These are phyloP conservation scores for Penicillium decumbens DNA, from an alignment of 2,329 filamentous ascomycete genomes.

Conservation along the genomic window DNA sequence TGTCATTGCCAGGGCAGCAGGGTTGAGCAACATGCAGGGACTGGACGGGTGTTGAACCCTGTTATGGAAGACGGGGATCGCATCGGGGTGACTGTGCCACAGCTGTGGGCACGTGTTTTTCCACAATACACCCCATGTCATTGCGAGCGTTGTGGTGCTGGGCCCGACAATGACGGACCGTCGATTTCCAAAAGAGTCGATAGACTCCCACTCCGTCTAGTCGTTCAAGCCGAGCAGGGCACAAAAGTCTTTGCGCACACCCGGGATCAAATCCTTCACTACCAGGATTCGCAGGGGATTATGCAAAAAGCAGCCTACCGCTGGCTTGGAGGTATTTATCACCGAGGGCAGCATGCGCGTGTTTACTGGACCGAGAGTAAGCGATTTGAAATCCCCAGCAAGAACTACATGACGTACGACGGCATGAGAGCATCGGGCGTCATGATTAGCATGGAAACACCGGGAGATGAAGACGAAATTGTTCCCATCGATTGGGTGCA, in stretches of 20 bases:
- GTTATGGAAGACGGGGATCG: not conserved
- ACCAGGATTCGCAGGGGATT: conserved; percentile 16
- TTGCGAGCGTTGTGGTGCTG: not conserved
- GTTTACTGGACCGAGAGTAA: conserved; percentile 33
- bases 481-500: conserved; percentile 27
- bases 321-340: conserved; percentile 40
- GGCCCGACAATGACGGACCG: not conserved
- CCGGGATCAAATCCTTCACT: conserved; percentile 23
- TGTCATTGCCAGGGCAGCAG: not conserved
- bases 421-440: conserved; percentile 21
- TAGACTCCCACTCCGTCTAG: conserved; percentile 30
- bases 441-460: conserved; percentile 17
- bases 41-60: not conserved
- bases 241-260: conserved; percentile 24
- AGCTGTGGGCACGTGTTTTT: not conserved
- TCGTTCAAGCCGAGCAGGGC: conserved; percentile 17
- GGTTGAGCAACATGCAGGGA: not conserved
- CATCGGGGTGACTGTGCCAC: not conserved
- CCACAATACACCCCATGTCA: not conserved
- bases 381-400: conserved; percentile 23
- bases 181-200: conserved; percentile 13
- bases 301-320: conserved; percentile 28
- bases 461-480: conserved; percentile 10
- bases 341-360: conserved; percentile 17
- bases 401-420: conserved; percentile 31